Evolutionary conservation across 306 rosid genomes (phyloP), one percentile per base, ranked within the genome.

Genomic region (Begonia peltatifolia): DNA sequence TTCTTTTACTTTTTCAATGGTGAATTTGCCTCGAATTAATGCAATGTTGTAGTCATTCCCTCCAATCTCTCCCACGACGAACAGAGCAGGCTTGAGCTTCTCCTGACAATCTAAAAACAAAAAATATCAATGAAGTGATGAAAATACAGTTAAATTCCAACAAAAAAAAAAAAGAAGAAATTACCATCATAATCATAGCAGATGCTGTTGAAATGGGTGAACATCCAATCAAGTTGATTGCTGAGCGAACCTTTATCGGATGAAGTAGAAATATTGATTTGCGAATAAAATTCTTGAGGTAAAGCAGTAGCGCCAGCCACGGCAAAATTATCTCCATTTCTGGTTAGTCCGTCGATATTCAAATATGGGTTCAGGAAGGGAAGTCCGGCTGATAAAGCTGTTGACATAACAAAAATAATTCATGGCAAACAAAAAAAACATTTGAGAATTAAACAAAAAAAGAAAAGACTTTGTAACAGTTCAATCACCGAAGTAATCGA

Each of bases 1-100:
- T 30, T 46, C 11, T 22, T 18, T 58, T 6, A 35, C 43, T 11
- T 58, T 35, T 30, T 52, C 38, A 35, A 58, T 15, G 51, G 59
- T 25, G 13, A 30, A 30, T 0, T 65, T 65, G 8, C 59, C 70
- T 65, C 14, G 30, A 0, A 65, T 10, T n/a, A 65, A 10, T 0
- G 59, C 64, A 11, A 22, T 57, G 9, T 58, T 30, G 41, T 52
- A 65, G 11, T 65, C 70, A 47, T 65, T 58, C 2, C 38, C 64
- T 1, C 64, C 64, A 2, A 65, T 52, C 57, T 65, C 64, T 16
- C 64, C 70, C 25, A 65, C 70, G 13, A 65, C 10, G 54, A 65
- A 65, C 42, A 65, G 35, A 16, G 59, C 53, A 14, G 3, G 58
- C 23, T 12, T 35, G n/a, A 58, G 51, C 38, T 58, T 65, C 42